Conservation (phyloP, 1,284 basidiomycete species). For the Malassezia arunalokei region DNA sequence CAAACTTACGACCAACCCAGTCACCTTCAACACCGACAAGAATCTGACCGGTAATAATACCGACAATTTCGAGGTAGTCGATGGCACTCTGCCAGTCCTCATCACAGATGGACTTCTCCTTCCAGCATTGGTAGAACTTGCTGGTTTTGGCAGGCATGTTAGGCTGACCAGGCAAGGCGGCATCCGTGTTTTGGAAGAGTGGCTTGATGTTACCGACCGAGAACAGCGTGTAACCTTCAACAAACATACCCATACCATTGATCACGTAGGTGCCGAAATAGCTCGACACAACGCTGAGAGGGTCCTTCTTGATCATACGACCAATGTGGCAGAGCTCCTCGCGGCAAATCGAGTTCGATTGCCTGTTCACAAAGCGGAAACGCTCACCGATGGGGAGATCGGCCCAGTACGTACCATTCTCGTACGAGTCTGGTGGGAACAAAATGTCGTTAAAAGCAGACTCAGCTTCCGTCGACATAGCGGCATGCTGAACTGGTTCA, state of each 20-base stretch:
- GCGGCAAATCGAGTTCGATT: constrained; percentile 48
- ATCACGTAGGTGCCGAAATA: constrained; percentile 51
- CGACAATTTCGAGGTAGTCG: constrained; percentile 50
- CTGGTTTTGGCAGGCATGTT: constrained; percentile 16
- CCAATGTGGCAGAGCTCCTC: constrained; percentile 49
- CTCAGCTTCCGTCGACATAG: constrained; percentile 10
- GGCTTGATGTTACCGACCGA: constrained; percentile 50
- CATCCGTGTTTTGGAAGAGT: constrained; percentile 5
- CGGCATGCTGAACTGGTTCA: not conserved
- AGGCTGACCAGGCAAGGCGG: not conserved
- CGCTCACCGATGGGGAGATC: constrained; percentile 40
- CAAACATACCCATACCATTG: constrained; percentile 52
- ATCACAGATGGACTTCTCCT: constrained; percentile 45
- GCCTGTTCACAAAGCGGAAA: constrained; percentile 48
- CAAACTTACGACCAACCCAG: constrained; percentile 52
- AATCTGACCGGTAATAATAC: constrained; percentile 53
- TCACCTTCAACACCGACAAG: constrained; percentile 53
- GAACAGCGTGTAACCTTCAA: constrained; percentile 51
- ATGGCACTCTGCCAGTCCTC: constrained; percentile 49
- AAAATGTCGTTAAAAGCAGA: constrained; percentile 31
- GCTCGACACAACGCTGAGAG: constrained; percentile 47
- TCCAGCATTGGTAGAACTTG: constrained; percentile 47
- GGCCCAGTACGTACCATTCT: constrained; percentile 46
- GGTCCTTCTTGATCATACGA: constrained; percentile 51
- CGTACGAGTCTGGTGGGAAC: constrained; percentile 38